Conservation (phyloP, 2,329 filamentous ascomycete genomes). For the Westerdykella ornata region DNA sequence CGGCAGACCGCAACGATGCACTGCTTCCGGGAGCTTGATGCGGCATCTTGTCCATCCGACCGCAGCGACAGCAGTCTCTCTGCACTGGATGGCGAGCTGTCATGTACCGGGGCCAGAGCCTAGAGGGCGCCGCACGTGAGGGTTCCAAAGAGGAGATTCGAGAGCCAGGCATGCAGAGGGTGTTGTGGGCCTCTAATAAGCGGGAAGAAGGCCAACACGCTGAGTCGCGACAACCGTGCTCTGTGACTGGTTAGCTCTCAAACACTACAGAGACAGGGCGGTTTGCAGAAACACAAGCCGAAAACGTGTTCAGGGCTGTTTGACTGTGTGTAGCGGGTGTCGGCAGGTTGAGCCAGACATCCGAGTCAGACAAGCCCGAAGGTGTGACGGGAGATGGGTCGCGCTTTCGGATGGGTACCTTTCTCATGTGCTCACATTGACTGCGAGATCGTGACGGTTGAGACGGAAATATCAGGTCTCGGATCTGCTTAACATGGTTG, state of each 20-base stretch:
- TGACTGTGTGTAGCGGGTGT: constrained; percentile 25
- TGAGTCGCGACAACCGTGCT: constrained; percentile 27
- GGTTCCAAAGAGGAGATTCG: constrained; percentile 1
- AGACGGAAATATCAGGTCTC: constrained; percentile 22
- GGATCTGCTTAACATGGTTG: constrained; percentile 25
- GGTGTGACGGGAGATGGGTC: constrained; percentile 15
- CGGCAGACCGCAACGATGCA: constrained; percentile 14
- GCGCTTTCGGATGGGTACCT: constrained; percentile 27
- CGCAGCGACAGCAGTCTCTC: constrained; percentile 16
- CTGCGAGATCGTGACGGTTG: constrained; percentile 12
- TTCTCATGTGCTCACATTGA: constrained; percentile 26
- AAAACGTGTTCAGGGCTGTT: constrained; percentile 36
- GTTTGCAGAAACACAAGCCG: constrained; percentile 36
- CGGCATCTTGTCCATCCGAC: constrained; percentile 24
- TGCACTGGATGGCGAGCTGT: constrained; percentile 19
- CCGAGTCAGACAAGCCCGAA: constrained; percentile 31
- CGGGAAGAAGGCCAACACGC: constrained; percentile 21
- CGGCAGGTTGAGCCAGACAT: constrained; percentile 27
- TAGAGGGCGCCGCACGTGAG: neutral
- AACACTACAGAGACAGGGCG: constrained; percentile 29
- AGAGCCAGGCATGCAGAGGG: constrained; percentile 3
- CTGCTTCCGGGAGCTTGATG: constrained; percentile 26
- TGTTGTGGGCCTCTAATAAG: constrained; percentile 17
- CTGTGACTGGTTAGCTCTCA: constrained; percentile 35
- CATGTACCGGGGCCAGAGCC: constrained; percentile 13